Conservation (phyloP, 2,329 filamentous ascomycete species). For the Fusarium sp. region DNA sequence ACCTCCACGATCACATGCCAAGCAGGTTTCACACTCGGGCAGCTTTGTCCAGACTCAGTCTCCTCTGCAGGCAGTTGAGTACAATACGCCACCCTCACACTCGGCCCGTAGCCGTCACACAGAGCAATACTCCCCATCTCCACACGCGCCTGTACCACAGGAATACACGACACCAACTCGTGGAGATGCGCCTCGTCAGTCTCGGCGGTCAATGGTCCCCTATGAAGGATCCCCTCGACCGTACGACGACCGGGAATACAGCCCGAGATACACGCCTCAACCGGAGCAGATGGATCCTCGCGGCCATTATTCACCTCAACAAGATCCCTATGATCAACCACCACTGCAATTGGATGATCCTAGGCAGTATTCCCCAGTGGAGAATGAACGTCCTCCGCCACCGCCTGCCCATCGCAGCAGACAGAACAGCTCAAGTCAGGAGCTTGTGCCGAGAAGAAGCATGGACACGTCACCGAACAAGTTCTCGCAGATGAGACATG, state of each 20-base stretch:
- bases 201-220: constrained; percentile 55
- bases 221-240: constrained; percentile 55
- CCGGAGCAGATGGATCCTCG: constrained; percentile 59
- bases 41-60: constrained; percentile 65
- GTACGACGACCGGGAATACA: constrained; percentile 57
- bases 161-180: constrained; percentile 44
- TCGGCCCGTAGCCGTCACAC: constrained; percentile 53
- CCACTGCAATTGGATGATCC: constrained; percentile 51
- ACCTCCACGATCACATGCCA: constrained; percentile 64
- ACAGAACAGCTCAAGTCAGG: constrained; percentile 62
- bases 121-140: constrained; percentile 58
- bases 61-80: constrained; percentile 68
- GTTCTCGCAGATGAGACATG: constrained; percentile 68
- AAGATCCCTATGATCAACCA: constrained; percentile 52
- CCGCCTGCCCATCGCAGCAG: constrained; percentile 69
- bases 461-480: constrained; percentile 62
- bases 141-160: constrained; percentile 40
- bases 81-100: constrained; percentile 59
- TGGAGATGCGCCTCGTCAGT: constrained; percentile 50
- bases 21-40: constrained; percentile 53
- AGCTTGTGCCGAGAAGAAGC: constrained; percentile 58
- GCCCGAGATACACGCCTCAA: constrained; percentile 50
- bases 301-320: constrained; percentile 53
- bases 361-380: constrained; percentile 55
- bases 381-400: constrained; percentile 67